phyloP scores from a whole-genome alignment of 768 basidiomycete genomes.

The Mycena filopes region DNA sequence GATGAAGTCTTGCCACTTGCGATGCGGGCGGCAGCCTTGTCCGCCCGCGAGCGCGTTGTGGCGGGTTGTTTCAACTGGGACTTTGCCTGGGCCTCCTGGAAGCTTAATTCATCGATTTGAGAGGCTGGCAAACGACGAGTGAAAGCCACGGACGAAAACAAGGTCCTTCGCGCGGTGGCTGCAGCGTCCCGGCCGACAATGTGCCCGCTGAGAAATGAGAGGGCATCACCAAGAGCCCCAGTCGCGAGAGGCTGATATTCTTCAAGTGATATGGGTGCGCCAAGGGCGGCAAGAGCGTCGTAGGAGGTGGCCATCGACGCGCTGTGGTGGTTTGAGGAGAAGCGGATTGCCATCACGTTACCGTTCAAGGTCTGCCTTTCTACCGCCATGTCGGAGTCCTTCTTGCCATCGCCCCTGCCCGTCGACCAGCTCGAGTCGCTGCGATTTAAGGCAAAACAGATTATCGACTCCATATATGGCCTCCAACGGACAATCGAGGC shows the following conservation, averaged over 20 bases:
- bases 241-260: constrained; percentile 29
- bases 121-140: neutral
- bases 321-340: neutral
- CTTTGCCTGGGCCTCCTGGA: constrained; percentile 12
- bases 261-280: constrained; percentile 29
- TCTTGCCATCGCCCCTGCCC: constrained; percentile 54
- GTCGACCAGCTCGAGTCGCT: constrained; percentile 80
- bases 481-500: constrained; percentile 73
- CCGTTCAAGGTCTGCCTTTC: neutral
- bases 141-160: neutral
- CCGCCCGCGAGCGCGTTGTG: constrained; percentile 24
- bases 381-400: constrained; percentile 4
- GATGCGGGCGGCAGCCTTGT: constrained; percentile 28
- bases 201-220: constrained; percentile 32
- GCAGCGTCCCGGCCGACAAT: constrained; percentile 25
- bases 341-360: constrained; percentile 1
- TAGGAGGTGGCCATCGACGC: constrained; percentile 14
- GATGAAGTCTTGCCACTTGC: constrained; percentile 21
- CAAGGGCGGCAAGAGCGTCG: constrained; percentile 19
- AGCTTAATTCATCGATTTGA: neutral
- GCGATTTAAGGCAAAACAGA: constrained; percentile 80
- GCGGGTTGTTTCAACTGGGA: constrained; percentile 27
- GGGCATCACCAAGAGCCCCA: constrained; percentile 27
- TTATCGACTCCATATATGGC: constrained; percentile 78
- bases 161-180: constrained; percentile 8